Evolutionary conservation across 306 rosid species (phyloP).

Genomic region (Gastrolobium bilobum): DNA sequence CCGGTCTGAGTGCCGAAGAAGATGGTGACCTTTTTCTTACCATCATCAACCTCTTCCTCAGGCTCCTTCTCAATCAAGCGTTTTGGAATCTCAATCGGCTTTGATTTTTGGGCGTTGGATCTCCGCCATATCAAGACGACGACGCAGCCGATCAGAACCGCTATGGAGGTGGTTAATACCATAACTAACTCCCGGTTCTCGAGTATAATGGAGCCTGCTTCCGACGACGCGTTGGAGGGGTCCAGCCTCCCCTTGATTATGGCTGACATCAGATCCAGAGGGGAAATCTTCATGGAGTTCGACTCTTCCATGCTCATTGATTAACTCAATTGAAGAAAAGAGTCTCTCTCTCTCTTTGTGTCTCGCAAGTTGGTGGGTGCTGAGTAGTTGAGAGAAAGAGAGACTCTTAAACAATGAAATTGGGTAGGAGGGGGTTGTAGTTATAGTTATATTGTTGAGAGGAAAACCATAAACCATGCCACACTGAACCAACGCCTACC

Average conservation of each 20-base stretch:
- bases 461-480: slow-evolving; percentile 35
- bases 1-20: slow-evolving; percentile 99
- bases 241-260: slow-evolving; percentile 78
- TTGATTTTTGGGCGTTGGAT: slow-evolving; percentile 58
- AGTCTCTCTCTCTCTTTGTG: slow-evolving; percentile 31
- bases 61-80: slow-evolving; percentile 54
- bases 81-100: slow-evolving; percentile 58
- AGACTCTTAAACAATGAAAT: slow-evolving; percentile 13
- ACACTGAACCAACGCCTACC: slow-evolving; percentile 65
- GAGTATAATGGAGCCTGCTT: slow-evolving; percentile 62
- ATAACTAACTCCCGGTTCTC: slow-evolving; percentile 75
- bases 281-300: slow-evolving; percentile 80
- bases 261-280: slow-evolving; percentile 88
- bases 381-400: slow-evolving; percentile 51
- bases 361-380: slow-evolving; percentile 35
- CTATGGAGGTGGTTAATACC: slow-evolving; percentile 85
- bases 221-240: slow-evolving; percentile 68
- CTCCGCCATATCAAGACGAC: slow-evolving; percentile 86
- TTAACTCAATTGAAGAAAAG: neutral
- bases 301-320: slow-evolving; percentile 65
- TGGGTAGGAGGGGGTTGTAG: slow-evolving; percentile 18
- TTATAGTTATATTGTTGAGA: slow-evolving; percentile 41
- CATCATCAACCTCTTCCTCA: slow-evolving; percentile 77
- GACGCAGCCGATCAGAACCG: slow-evolving; percentile 86
- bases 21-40: slow-evolving; percentile 82